These are phyloP conservation scores for Apophysomyces ossiformis DNA, from an alignment of 371 early-diverging fungal genomes.

Conservation along the genomic window DNA sequence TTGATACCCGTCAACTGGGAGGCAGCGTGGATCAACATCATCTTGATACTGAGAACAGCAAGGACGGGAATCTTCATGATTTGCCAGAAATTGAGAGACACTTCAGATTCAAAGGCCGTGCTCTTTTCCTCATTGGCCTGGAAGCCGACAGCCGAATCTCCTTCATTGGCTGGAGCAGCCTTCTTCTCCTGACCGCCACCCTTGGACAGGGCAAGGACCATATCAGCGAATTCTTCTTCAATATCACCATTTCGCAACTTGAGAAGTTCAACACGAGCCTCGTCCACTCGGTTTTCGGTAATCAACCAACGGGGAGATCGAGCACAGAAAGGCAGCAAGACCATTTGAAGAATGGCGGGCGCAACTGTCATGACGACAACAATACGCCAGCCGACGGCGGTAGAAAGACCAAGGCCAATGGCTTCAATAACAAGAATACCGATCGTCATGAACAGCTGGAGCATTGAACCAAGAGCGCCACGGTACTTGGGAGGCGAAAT, in stretches of 20 bases:
- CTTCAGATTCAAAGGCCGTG: constrained; percentile 33
- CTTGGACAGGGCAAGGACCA: constrained; percentile 50
- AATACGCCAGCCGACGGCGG: constrained; percentile 72
- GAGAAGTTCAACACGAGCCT: constrained; percentile 61
- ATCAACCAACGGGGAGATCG: constrained; percentile 80
- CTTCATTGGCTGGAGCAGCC: constrained; percentile 16
- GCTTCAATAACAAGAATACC: constrained; percentile 75
- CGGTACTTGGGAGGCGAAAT: constrained; percentile 75
- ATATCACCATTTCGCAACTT: constrained; percentile 65
- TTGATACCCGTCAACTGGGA: constrained; percentile 74
- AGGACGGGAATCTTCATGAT: constrained; percentile 41
- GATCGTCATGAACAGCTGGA: constrained; percentile 81
- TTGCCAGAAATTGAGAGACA: constrained; percentile 34
- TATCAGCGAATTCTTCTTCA: constrained; percentile 66
- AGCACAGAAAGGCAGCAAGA: constrained; percentile 72
- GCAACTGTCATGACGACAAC: constrained; percentile 63
- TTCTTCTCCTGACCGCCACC: constrained; percentile 21
- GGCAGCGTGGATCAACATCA: constrained; percentile 64
- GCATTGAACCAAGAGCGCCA: constrained; percentile 72
- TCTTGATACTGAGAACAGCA: constrained; percentile 34
- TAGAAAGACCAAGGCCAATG: constrained; percentile 60
- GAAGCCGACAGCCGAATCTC: constrained; percentile 25
- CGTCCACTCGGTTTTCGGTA: constrained; percentile 58
- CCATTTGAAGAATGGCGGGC: constrained; percentile 70
- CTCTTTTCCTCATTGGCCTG: constrained; percentile 32